Conservation (phyloP, 1,284 basidiomycete species). For the Pseudozyma tsukubaensis region DNA sequence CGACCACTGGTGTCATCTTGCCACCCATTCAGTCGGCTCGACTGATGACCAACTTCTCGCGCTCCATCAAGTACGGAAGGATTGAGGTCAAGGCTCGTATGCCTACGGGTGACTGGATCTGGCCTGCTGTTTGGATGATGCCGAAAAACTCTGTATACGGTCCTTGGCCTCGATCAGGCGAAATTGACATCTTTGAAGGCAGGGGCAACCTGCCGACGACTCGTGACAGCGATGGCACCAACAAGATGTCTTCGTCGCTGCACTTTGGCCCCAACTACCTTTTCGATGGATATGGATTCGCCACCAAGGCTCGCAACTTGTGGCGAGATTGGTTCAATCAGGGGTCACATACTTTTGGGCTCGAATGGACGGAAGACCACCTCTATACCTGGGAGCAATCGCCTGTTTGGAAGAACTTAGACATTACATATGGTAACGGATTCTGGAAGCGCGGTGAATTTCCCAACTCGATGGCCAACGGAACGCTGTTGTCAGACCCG, state of each 20-base stretch:
- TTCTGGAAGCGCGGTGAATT: slow-evolving; percentile 83
- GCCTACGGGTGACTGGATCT: slow-evolving; percentile 79
- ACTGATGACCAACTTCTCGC: slow-evolving; percentile 76
- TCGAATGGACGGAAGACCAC: slow-evolving; percentile 84
- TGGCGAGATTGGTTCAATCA: slow-evolving; percentile 78
- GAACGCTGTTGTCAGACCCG: slow-evolving; percentile 74
- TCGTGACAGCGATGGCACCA: slow-evolving; percentile 76
- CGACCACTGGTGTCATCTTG: slow-evolving; percentile 72
- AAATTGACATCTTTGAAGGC: slow-evolving; percentile 83
- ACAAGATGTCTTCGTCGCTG: slow-evolving; percentile 78
- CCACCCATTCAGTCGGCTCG: slow-evolving; percentile 85
- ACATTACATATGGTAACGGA: slow-evolving; percentile 72
- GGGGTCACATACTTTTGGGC: slow-evolving; percentile 80
- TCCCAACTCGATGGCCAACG: slow-evolving; percentile 80
- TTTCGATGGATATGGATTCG: slow-evolving; percentile 78
- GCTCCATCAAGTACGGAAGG: slow-evolving; percentile 79
- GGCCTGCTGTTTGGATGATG: slow-evolving; percentile 87
- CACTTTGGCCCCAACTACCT: slow-evolving; percentile 78
- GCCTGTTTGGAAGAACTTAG: slow-evolving; percentile 77
- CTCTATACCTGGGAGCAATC: slow-evolving; percentile 77
- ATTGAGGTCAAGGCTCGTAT: slow-evolving; percentile 85
- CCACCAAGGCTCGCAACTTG: slow-evolving; percentile 77
- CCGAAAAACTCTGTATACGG: slow-evolving; percentile 79
- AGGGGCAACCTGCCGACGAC: slow-evolving; percentile 70
- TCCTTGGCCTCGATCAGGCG: slow-evolving; percentile 79